phyloP scores from a whole-genome alignment of 2,329 filamentous ascomycete species.

The Neonectria sp. region DNA sequence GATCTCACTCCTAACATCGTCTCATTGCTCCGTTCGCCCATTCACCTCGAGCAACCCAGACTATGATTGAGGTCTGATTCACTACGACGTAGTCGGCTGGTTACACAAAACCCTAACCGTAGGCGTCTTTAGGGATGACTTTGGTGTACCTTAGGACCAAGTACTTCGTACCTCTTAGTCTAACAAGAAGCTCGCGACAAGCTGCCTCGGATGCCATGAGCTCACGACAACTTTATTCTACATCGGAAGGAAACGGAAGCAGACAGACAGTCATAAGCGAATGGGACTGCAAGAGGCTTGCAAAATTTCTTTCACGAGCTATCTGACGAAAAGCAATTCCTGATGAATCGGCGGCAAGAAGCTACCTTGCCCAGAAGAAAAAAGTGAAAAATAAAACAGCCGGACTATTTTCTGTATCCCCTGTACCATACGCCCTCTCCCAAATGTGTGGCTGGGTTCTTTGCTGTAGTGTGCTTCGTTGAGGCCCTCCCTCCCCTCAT shows the following conservation, averaged over 20 bases:
- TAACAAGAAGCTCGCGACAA: not conserved
- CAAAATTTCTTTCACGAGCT: slow-evolving; percentile 16
- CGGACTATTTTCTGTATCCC: slow-evolving; percentile 36
- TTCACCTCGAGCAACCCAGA: not conserved
- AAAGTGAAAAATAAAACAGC: slow-evolving; percentile 25
- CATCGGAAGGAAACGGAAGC: not conserved
- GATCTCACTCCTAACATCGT: not conserved
- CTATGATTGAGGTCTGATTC: not conserved
- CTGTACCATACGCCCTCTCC: slow-evolving; percentile 37
- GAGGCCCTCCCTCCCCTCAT: slow-evolving; percentile 33
- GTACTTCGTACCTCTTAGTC: not conserved
- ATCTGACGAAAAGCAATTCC: slow-evolving; percentile 16
- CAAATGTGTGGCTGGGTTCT: slow-evolving; percentile 28
- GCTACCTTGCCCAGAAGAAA: slow-evolving; percentile 27
- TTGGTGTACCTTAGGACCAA: not conserved
- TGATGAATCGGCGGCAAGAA: slow-evolving; percentile 4
- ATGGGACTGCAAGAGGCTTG: not conserved
- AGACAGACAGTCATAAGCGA: not conserved
- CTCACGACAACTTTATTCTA: not conserved
- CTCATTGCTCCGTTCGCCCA: not conserved
- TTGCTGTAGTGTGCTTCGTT: slow-evolving; percentile 27
- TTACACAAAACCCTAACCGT: slow-evolving; percentile 1
- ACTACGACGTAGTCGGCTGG: not conserved
- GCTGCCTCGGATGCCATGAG: not conserved
- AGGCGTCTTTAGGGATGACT: not conserved